Base-by-base conservation (phyloP, 768 basidiomycete genomes). In the Podaxis rugospora region DNA sequence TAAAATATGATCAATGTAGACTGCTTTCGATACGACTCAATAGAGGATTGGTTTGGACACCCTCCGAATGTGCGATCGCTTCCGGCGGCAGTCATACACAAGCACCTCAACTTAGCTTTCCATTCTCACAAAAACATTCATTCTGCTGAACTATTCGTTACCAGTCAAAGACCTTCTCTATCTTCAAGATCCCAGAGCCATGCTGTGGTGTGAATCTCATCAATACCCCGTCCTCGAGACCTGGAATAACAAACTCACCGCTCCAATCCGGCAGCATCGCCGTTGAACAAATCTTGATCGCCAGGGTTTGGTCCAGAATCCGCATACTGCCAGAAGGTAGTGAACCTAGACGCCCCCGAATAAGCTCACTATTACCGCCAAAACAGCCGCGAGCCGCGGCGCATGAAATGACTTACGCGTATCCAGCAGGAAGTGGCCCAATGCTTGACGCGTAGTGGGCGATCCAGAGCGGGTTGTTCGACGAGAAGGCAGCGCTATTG, bases 321-420 rank as follows among this genome's bases (percentile, higher is more conserved):
- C 2, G 80, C 80, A 57, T 82, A 84, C 68, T 86, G 83, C 84
- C 84, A 87, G 70, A 87, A 86, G 0, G 85, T 83, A 6, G 74
- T 66, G 66, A 73, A 80, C 11, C 82, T 82, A 37, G 2, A 14
- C 21, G 1, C 16, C 5, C 39, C 11, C 7, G 6, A 14, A 25
- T 49, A 13, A 54, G 11, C 6, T 14, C 4, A 13, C 6, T 1
- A 27, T 27, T 13, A 42, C 54, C 11, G n/a, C 3, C 21, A 16
- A 35, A 2, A 37, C 37, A 18, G 36, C 3, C 3, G 11, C 3
- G 21, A 9, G 18, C 18, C 36, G 18, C 37, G n/a, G 18, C 9
- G 11, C 11, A 1, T 7, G 21, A 39, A 32, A 51, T 10, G 14
- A 69, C 76, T 66, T 59, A 81, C 74, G 65, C 52, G 82, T 83